phyloP scores from a whole-genome alignment of 1,139 yeast species.

The Candida pseudocylindracea region DNA sequence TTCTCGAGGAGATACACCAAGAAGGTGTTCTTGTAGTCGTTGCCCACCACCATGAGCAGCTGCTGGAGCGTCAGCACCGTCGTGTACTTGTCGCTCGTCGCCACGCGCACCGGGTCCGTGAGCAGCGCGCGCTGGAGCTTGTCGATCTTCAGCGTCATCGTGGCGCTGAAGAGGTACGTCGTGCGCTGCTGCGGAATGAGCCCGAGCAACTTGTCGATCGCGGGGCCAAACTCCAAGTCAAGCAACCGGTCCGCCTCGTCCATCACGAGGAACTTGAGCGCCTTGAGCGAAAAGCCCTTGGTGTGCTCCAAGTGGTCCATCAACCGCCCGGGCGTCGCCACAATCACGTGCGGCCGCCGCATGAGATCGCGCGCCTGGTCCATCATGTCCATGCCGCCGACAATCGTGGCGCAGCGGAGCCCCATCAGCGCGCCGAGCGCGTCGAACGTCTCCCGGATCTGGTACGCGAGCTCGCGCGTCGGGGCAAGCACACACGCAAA shows the following conservation, averaged over 20 bases:
- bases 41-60: constrained; percentile 77
- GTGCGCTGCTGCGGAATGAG: constrained; percentile 72
- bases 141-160: constrained; percentile 90
- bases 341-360: constrained; percentile 84
- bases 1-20: constrained; percentile 69
- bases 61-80: constrained; percentile 88
- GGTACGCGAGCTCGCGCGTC: constrained; percentile 92
- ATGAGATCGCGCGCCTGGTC: constrained; percentile 87
- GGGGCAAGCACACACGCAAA: constrained; percentile 88
- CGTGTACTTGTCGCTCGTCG: constrained; percentile 73
- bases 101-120: constrained; percentile 73
- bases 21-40: constrained; percentile 79
- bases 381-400: constrained; percentile 98
- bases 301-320: constrained; percentile 93
- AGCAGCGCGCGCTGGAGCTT: constrained; percentile 87
- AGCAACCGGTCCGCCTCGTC: constrained; percentile 93
- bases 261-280: constrained; percentile 69
- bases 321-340: constrained; percentile 82
- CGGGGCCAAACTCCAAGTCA: constrained; percentile 96
- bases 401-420: constrained; percentile 62
- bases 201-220: constrained; percentile 64
- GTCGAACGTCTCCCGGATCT: constrained; percentile 86
- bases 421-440: constrained; percentile 89
- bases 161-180: constrained; percentile 83
- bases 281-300: constrained; percentile 70